Conservation (phyloP, 768 basidiomycete genomes). For the Crassisporium funariophilum region DNA sequence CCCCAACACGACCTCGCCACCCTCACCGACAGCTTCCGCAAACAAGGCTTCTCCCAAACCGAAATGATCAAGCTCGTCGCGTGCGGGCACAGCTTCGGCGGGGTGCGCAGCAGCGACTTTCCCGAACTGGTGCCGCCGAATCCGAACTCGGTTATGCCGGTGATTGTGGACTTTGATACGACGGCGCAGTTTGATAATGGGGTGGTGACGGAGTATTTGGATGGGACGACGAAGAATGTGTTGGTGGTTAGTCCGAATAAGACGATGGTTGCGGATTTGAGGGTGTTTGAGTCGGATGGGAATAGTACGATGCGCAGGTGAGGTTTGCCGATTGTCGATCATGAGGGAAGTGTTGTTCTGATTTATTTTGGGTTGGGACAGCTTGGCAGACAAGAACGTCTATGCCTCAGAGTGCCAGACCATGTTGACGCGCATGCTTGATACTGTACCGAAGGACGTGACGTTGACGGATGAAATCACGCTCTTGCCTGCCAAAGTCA, state of each 20-base stretch:
- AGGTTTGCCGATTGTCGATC: constrained; percentile 3
- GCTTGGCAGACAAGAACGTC: constrained; percentile 32
- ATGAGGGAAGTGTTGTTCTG: too few relatives aligned
- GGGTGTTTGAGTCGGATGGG: constrained; percentile 35
- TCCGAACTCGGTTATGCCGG: constrained; percentile 26
- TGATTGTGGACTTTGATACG: constrained; percentile 41
- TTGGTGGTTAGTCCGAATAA: constrained; percentile 35
- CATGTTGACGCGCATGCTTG: constrained; percentile 47
- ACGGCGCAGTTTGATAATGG: constrained; percentile 44
- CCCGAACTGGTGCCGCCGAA: constrained; percentile 43
- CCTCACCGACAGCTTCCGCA: constrained; percentile 40
- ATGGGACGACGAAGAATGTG: constrained; percentile 35
- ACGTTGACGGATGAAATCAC: constrained; percentile 47
- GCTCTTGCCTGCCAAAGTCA: constrained; percentile 44
- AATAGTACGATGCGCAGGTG: constrained; percentile 37
- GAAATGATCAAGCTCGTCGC: constrained; percentile 55
- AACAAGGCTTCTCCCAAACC: constrained; percentile 43
- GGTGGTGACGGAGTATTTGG: constrained; percentile 42
- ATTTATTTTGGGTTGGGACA: constrained; percentile 10
- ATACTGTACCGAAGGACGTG: constrained; percentile 48
- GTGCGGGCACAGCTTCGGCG: constrained; percentile 54
- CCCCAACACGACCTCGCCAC: constrained; percentile 43
- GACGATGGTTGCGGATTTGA: constrained; percentile 38
- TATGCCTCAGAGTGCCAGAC: constrained; percentile 41
- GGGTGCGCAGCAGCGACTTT: constrained; percentile 48